phyloP scores from a whole-genome alignment of 75 land plant genomes.

The Cupressus sempervirens region DNA sequence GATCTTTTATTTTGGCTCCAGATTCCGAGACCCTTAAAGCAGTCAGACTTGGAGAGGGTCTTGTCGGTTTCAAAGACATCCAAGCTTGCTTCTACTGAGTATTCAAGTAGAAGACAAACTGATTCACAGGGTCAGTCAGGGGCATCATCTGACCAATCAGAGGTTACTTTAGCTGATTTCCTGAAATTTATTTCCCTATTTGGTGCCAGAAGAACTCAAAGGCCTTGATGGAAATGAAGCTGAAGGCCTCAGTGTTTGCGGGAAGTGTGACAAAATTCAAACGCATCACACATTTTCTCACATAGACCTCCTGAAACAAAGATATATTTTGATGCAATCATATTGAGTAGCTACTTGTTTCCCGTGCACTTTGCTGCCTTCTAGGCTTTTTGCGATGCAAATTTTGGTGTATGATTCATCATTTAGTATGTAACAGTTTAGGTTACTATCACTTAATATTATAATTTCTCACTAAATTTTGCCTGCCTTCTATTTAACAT shows the following conservation, averaged over 20 bases:
- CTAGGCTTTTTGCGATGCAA: not conserved
- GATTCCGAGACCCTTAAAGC: constrained; percentile 26
- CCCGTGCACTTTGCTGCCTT: not conserved
- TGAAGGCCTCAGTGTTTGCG: not conserved
- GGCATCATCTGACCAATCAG: not conserved
- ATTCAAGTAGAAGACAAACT: constrained; percentile 12
- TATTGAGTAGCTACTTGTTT: not conserved
- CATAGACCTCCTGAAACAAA: not conserved
- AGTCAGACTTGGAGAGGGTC: constrained; percentile 29
- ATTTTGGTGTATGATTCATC: not conserved
- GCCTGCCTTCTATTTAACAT: not conserved
- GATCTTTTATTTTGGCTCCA: constrained; percentile 6
- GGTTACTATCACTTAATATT: not conserved
- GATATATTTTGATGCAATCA: not conserved
- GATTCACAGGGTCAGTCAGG: not conserved
- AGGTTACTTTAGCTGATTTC: constrained; percentile 2
- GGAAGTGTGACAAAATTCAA: not conserved
- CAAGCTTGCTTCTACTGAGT: constrained; percentile 25
- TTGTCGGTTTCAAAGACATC: constrained; percentile 23
- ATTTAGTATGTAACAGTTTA: not conserved
- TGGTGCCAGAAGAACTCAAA: constrained; percentile 10
- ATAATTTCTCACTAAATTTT: not conserved
- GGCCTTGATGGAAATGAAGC: not conserved
- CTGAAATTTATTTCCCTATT: constrained; percentile 8
- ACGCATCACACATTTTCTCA: not conserved